Conservation (phyloP, 2,329 filamentous ascomycete species). For the Penicillium oxalicum region DNA sequence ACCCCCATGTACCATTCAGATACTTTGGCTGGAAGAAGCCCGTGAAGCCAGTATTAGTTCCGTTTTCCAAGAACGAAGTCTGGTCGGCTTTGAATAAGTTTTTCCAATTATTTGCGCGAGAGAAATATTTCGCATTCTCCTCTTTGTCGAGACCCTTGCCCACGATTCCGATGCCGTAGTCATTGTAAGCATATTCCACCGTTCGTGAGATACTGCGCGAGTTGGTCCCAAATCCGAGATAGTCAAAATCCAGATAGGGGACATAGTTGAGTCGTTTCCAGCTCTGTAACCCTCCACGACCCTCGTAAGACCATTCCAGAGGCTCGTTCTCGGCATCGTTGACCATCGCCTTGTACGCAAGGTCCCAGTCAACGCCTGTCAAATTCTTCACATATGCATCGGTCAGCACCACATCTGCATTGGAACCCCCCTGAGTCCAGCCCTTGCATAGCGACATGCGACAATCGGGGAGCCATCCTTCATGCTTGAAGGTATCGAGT, state of each 20-base stretch:
- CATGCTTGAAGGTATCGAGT: conserved; percentile 26
- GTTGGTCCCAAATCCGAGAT: conserved; percentile 58
- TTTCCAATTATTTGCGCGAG: conserved; percentile 55
- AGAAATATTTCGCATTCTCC: conserved; percentile 45
- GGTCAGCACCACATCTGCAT: conserved; percentile 61
- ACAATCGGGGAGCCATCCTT: conserved; percentile 29
- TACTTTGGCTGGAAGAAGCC: conserved; percentile 66
- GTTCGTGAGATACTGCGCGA: conserved; percentile 64
- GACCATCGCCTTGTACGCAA: conserved; percentile 60
- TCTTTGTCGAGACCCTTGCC: conserved; percentile 50
- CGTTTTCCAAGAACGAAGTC: conserved; percentile 47
- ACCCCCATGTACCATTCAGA: conserved; percentile 61
- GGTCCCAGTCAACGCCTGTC: conserved; percentile 57
- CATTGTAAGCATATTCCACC: conserved; percentile 70
- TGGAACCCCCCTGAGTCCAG: conserved; percentile 34
- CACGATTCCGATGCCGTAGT: conserved; percentile 58
- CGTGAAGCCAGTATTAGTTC: conserved; percentile 56
- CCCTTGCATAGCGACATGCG: conserved; percentile 30
- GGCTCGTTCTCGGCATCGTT: conserved; percentile 66
- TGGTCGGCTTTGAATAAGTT: conserved; percentile 60
- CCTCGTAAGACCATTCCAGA: conserved; percentile 61
- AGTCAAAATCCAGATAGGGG: conserved; percentile 62
- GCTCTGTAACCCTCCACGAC: conserved; percentile 60
- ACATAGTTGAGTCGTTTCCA: conserved; percentile 67
- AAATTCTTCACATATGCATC: conserved; percentile 63